phyloP scores from a whole-genome alignment of 192 early-diverging fungal species.

The Lobosporangium transversale region DNA sequence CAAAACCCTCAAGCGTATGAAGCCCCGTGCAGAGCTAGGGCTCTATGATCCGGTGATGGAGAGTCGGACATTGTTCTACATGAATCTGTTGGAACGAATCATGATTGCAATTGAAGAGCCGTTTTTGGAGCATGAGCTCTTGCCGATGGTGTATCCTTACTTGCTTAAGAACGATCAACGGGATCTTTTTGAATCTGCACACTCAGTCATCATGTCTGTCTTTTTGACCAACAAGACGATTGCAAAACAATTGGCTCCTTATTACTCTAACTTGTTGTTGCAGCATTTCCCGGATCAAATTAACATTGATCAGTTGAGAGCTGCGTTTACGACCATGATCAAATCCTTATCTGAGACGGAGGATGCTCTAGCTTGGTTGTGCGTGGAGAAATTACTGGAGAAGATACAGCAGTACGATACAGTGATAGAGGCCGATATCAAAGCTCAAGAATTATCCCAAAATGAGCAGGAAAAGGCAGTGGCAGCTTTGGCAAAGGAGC shows the following conservation, averaged over 20 bases:
- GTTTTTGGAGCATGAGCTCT: conserved; percentile 55
- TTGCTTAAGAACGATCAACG: conserved; percentile 48
- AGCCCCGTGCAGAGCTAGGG: conserved; percentile 29
- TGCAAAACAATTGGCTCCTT: conserved; percentile 57
- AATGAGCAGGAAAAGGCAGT: background rate
- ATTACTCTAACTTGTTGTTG: conserved; percentile 60
- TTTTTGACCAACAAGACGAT: conserved; percentile 59
- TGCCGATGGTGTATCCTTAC: conserved; percentile 59
- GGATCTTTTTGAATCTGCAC: conserved; percentile 62
- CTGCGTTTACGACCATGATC: conserved; percentile 62
- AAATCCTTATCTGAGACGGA: conserved; percentile 59
- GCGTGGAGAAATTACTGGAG: conserved; percentile 54
- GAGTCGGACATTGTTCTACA: conserved; percentile 56
- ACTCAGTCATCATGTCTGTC: conserved; percentile 58
- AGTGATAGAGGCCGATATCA: conserved; percentile 7
- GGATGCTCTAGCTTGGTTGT: conserved; percentile 62
- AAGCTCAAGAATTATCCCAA: too few species aligned
- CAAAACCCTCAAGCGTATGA: conserved; percentile 33
- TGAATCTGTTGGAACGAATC: conserved; percentile 60
- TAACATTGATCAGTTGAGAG: conserved; percentile 57
- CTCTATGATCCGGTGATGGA: conserved; percentile 37
- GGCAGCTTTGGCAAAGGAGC: background rate
- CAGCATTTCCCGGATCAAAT: conserved; percentile 58
- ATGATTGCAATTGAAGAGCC: conserved; percentile 55
- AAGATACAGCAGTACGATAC: conserved; percentile 51